phyloP scores from a whole-genome alignment of 176 grass and related monocot species.

The Oryza meridionalis region DNA sequence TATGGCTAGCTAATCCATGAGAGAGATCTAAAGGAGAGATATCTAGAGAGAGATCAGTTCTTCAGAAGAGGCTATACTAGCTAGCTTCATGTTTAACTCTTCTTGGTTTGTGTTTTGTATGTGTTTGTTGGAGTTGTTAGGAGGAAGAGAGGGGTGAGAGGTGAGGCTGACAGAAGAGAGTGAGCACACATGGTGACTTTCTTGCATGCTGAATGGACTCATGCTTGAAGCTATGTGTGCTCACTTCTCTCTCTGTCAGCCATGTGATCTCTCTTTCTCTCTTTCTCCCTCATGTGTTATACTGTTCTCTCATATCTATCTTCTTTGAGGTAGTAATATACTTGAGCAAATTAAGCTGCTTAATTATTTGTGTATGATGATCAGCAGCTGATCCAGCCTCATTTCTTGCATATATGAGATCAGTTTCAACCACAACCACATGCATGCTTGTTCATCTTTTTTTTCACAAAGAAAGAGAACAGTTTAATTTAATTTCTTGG shows the following conservation, averaged over 20 bases:
- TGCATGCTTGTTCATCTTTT: neutral
- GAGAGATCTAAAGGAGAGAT: neutral
- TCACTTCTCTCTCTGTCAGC: conserved; percentile 77
- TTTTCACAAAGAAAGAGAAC: no score
- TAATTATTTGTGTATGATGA: conserved; percentile 42
- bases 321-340: neutral
- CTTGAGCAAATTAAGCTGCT: conserved; percentile 14
- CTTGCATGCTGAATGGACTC: conserved; percentile 61
- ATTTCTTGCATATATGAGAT: conserved; percentile 15
- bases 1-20: neutral
- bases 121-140: neutral
- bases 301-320: neutral
- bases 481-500: neutral
- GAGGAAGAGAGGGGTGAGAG: conserved; percentile 11
- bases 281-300: neutral
- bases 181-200: conserved; percentile 89
- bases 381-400: conserved; percentile 35
- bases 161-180: conserved; percentile 91
- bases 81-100: conserved; percentile 3
- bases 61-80: neutral
- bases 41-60: neutral
- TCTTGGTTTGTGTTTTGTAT: neutral
- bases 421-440: conserved; percentile 1
- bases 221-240: conserved; percentile 82
- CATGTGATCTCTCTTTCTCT: conserved; percentile 36